These are phyloP conservation scores for Clitocybe nebularis DNA, from an alignment of 1,284 basidiomycete species.

Conservation along the genomic window DNA sequence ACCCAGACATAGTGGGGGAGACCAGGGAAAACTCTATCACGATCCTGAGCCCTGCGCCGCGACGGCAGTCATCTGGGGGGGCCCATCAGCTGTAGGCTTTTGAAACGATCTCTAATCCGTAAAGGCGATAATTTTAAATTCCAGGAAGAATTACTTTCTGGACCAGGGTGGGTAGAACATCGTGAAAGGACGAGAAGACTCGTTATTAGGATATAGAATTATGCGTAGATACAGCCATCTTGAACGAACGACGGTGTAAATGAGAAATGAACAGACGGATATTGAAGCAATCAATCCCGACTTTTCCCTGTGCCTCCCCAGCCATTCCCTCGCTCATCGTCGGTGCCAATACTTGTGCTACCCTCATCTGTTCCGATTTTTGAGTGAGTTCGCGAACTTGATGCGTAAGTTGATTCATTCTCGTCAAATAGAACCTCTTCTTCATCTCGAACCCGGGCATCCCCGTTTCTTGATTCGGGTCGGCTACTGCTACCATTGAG, in stretches of 20 bases:
- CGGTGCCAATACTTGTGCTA: slow-evolving; percentile 25
- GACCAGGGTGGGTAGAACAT: too few relatives aligned
- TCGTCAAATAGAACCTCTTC: slow-evolving; percentile 62
- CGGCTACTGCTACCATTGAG: slow-evolving; percentile 21
- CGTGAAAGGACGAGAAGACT: too few relatives aligned
- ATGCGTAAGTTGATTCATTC: slow-evolving; percentile 26
- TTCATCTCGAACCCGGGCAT: slow-evolving; percentile 29
- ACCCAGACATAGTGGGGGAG: slow-evolving; percentile 8
- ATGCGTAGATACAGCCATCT: slow-evolving; percentile 22
- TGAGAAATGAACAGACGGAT: background rate
- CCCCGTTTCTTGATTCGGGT: slow-evolving; percentile 22
- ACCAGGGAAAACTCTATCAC: slow-evolving; percentile 4
- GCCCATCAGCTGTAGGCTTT: background rate
- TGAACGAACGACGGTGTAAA: slow-evolving; percentile 7
- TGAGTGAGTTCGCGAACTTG: slow-evolving; percentile 36
- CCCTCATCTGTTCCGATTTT: slow-evolving; percentile 34
- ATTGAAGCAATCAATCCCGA: slow-evolving; percentile 18
- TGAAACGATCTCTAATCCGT: background rate
- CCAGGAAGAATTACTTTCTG: too few relatives aligned
- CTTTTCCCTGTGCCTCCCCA: slow-evolving; percentile 13
- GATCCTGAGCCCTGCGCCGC: slow-evolving; percentile 8
- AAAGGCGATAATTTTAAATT: too few relatives aligned
- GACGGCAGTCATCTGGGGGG: too few relatives aligned
- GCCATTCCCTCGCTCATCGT: slow-evolving; percentile 22
- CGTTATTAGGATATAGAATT: slow-evolving; percentile 5